A percentile compares a stretch with the other conserved stretches of the same genome.
Evolutionary conservation across 1,284 basidiomycete genomes (phyloP).

Genomic region (Dichomitus squalens): DNA sequence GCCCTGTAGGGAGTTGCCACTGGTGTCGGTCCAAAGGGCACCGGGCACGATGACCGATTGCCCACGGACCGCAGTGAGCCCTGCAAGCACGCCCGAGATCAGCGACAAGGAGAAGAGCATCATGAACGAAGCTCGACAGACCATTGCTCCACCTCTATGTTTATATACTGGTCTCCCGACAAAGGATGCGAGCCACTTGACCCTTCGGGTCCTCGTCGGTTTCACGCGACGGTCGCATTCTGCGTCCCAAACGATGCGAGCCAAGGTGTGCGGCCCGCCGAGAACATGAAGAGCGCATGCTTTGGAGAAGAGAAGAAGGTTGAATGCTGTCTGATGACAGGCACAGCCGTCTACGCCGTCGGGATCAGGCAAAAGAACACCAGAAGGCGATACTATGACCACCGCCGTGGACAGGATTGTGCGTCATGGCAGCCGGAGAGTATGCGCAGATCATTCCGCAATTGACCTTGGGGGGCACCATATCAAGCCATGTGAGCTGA

Average conservation of each 20-base stretch:
- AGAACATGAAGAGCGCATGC: slow-evolving; percentile 10
- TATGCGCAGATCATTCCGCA: neutral
- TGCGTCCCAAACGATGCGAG: neutral
- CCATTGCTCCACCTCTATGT: neutral
- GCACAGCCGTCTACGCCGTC: slow-evolving; percentile 1
- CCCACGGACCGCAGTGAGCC: slow-evolving; percentile 13
- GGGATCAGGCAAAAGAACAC: neutral
- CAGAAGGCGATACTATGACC: neutral
- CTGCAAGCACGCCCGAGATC: slow-evolving; percentile 9
- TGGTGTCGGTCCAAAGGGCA: slow-evolving; percentile 65
- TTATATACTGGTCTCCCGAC: slow-evolving; percentile 3
- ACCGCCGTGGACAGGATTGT: neutral
- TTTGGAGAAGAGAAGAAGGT: slow-evolving; percentile 8
- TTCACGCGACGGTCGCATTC: slow-evolving; percentile 1
- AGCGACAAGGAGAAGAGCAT: slow-evolving; percentile 24
- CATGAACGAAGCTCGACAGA: slow-evolving; percentile 8
- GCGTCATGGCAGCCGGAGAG: neutral
- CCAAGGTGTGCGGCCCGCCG: slow-evolving; percentile 2
- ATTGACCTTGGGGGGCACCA: neutral
- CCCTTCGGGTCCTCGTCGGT: slow-evolving; percentile 20
- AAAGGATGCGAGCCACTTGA: slow-evolving; percentile 10
- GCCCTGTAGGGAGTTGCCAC: slow-evolving; percentile 63
- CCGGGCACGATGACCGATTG: slow-evolving; percentile 57
- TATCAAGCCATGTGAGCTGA: neutral
- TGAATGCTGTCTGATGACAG: slow-evolving; percentile 6